Evolutionary conservation across 2,329 filamentous ascomycete genomes (phyloP).

Genomic region (Biscogniauxia mediterranea): DNA sequence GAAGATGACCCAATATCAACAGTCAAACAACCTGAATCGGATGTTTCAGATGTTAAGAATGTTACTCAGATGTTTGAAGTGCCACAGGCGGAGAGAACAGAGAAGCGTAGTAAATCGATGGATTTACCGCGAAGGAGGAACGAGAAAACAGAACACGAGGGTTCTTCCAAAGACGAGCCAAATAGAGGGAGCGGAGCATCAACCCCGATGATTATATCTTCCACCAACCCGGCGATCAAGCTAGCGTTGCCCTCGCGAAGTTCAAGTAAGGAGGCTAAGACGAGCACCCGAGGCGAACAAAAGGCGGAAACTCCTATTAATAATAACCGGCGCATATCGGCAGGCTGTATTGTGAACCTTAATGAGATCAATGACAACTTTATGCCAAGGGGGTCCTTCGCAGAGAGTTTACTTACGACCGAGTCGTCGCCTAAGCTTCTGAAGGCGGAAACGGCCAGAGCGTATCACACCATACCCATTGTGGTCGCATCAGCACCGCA

Average conservation of each 20-base stretch:
- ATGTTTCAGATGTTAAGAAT: background rate
- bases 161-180: background rate
- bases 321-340: constrained; percentile 4
- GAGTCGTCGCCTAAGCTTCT: constrained; percentile 33
- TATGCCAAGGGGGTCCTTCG: constrained; percentile 25
- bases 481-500: constrained; percentile 22
- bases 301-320: background rate
- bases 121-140: background rate
- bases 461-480: constrained; percentile 29
- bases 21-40: background rate
- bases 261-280: constrained; percentile 21
- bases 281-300: background rate
- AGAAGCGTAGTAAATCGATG: constrained; percentile 2
- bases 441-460: constrained; percentile 34
- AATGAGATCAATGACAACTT: background rate
- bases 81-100: background rate
- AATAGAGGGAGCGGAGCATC: background rate
- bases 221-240: constrained; percentile 7
- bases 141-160: background rate
- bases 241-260: constrained; percentile 19
- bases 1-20: background rate
- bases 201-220: constrained; percentile 1
- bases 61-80: constrained; percentile 7
- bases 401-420: constrained; percentile 34
- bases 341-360: background rate